Percentiles rank a stretch among this genome's conserved stretches.
Conservation (phyloP, 371 early-diverging fungal species). For the Thermomucor indicae-seudaticae region DNA sequence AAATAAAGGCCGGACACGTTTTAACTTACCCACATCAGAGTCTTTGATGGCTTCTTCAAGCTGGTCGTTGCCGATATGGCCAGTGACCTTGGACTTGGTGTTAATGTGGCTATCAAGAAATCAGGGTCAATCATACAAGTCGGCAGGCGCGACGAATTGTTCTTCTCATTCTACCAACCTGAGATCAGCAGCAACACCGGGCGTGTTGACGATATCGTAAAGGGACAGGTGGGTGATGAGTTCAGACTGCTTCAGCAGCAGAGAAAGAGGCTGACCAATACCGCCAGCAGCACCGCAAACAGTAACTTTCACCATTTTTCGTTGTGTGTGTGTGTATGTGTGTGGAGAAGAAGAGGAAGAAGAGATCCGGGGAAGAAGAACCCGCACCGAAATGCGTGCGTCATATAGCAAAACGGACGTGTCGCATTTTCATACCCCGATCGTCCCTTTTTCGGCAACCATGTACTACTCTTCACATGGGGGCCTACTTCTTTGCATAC, state of each 20-base stretch:
- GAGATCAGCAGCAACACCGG: slow-evolving; percentile 76
- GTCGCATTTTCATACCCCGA: no score
- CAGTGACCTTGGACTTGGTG: slow-evolving; percentile 69
- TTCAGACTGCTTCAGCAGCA: slow-evolving; percentile 79
- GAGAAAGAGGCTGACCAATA: slow-evolving; percentile 90
- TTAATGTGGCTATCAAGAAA: slow-evolving; percentile 56
- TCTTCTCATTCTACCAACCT: slow-evolving; percentile 18
- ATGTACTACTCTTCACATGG: no score
- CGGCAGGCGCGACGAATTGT: background rate
- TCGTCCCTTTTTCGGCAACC: no score
- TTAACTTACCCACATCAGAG: slow-evolving; percentile 38
- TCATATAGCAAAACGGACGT: no score
- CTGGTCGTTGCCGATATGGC: slow-evolving; percentile 33
- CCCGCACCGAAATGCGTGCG: no score
- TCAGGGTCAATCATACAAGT: background rate
- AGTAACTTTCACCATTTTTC: slow-evolving; percentile 70
- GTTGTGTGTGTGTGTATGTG: no score
- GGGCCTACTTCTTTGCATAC: no score
- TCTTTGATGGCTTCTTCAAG: slow-evolving; percentile 49
- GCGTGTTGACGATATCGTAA: slow-evolving; percentile 75
- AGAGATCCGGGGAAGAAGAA: no score
- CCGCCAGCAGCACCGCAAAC: slow-evolving; percentile 88
- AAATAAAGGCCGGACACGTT: no score
- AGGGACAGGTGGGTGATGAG: slow-evolving; percentile 63
- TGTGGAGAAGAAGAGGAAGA: no score